These are phyloP conservation scores for Apophysomyces elegans DNA, from an alignment of 371 early-diverging fungal genomes.

Conservation along the genomic window DNA sequence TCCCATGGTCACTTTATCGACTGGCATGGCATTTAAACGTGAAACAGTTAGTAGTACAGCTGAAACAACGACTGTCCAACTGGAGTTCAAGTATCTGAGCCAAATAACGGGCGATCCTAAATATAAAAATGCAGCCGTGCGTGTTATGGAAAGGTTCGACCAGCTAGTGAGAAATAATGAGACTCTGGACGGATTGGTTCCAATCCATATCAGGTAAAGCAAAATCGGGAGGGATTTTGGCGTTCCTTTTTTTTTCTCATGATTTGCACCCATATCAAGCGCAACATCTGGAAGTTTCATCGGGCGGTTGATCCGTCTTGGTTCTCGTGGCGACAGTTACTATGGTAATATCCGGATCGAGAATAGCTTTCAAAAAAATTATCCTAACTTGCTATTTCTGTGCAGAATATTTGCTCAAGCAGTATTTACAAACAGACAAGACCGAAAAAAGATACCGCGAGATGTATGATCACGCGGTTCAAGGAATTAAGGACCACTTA, in stretches of 20 bases:
- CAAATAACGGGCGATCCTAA: conserved; percentile 72
- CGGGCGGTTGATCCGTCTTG: conserved; percentile 66
- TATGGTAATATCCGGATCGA: conserved; percentile 60
- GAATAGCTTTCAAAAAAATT: too few species aligned
- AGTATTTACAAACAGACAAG: conserved; percentile 76
- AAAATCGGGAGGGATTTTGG: background rate
- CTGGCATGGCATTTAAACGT: conserved; percentile 30
- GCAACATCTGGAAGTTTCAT: conserved; percentile 49
- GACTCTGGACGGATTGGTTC: conserved; percentile 76
- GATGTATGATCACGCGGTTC: conserved; percentile 73
- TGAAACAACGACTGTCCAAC: conserved; percentile 85
- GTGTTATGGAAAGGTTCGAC: conserved; percentile 65
- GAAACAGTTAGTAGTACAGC: conserved; percentile 72
- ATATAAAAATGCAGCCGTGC: conserved; percentile 76
- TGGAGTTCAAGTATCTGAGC: conserved; percentile 89
- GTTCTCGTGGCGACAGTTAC: conserved; percentile 89
- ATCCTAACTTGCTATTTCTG: background rate
- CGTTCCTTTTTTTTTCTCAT: conserved; percentile 7
- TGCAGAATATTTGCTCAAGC: conserved; percentile 89
- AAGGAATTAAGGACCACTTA: conserved; percentile 75
- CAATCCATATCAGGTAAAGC: conserved; percentile 68
- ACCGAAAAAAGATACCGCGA: conserved; percentile 66
- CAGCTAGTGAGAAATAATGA: conserved; percentile 33
- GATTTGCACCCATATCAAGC: conserved; percentile 17
- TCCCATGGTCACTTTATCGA: conserved; percentile 68